phyloP scores from a whole-genome alignment of 345 rosid genomes.

The Rhizophora apiculata region DNA sequence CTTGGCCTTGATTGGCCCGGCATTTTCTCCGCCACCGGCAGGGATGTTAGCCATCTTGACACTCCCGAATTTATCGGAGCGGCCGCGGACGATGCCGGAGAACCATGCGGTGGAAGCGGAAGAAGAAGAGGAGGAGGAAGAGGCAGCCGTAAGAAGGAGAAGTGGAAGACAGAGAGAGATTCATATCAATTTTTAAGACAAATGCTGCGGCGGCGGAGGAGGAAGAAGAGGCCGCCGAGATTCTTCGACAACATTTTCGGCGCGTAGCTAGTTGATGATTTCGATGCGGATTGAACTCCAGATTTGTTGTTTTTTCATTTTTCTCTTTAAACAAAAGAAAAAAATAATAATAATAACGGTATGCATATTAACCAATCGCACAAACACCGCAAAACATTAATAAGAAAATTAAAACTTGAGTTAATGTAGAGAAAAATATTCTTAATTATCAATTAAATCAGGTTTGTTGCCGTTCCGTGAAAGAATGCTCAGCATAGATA shows the following conservation, averaged over 20 bases:
- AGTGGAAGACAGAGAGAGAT: slow-evolving; percentile 20
- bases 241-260: no score
- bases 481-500: no score
- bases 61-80: slow-evolving; percentile 40
- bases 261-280: no score
- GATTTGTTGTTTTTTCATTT: not conserved
- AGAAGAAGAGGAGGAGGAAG: slow-evolving; percentile 13
- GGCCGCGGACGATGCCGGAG: slow-evolving; percentile 75
- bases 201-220: no score
- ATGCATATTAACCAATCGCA: no score
- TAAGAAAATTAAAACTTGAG: no score
- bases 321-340: not conserved
- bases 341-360: no score
- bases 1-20: slow-evolving; percentile 75
- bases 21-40: slow-evolving; percentile 23
- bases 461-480: not conserved
- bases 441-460: not conserved
- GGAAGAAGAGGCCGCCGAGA: no score
- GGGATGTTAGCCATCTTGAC: slow-evolving; percentile 36
- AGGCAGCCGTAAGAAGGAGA: slow-evolving; percentile 3
- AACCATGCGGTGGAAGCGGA: slow-evolving; percentile 41
- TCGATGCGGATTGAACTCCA: not conserved
- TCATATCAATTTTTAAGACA: slow-evolving; percentile 13
- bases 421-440: no score
- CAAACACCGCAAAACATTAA: no score